Conservation (phyloP, 768 basidiomycete genomes). For the Rhodotorula diobovata region DNA sequence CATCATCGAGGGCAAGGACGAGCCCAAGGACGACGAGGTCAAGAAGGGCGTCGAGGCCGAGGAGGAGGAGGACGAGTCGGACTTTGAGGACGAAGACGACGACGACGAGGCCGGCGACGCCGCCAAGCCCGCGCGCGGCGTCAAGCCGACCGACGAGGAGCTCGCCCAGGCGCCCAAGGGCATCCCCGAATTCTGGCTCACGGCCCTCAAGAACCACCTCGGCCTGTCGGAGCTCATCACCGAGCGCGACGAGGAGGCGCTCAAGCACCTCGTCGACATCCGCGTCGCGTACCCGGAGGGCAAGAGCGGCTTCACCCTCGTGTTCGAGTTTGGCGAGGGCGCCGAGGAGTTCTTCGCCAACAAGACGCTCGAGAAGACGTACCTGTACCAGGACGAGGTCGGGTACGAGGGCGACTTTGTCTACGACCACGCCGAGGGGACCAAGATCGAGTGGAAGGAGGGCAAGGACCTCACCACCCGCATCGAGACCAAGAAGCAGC, state of each 20-base stretch:
- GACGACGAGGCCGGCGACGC: conserved; percentile 44
- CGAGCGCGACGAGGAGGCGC: conserved; percentile 80
- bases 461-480: conserved; percentile 96
- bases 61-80: conserved; percentile 43
- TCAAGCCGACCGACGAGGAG: conserved; percentile 44
- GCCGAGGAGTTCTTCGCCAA: conserved; percentile 86
- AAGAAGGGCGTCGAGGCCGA: conserved; percentile 57
- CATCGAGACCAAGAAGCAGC: conserved; percentile 97
- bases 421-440: conserved; percentile 88
- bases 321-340: conserved; percentile 64
- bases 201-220: conserved; percentile 85
- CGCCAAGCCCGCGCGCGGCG: conserved; percentile 36
- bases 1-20: conserved; percentile 71
- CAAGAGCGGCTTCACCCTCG: conserved; percentile 86
- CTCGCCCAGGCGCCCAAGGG: conserved; percentile 50
- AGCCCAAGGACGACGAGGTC: conserved; percentile 75
- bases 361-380: conserved; percentile 79
- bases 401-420: conserved; percentile 91
- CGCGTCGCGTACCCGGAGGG: conserved; percentile 67
- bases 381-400: conserved; percentile 61
- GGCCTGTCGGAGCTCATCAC: conserved; percentile 83
- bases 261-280: conserved; percentile 77
- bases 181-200: conserved; percentile 97
- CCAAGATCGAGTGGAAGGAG: conserved; percentile 93
- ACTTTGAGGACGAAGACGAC: conserved; percentile 43